These are phyloP conservation scores for Melaleuca quinquenervia DNA, from an alignment of 345 rosid genomes.

Conservation along the genomic window DNA sequence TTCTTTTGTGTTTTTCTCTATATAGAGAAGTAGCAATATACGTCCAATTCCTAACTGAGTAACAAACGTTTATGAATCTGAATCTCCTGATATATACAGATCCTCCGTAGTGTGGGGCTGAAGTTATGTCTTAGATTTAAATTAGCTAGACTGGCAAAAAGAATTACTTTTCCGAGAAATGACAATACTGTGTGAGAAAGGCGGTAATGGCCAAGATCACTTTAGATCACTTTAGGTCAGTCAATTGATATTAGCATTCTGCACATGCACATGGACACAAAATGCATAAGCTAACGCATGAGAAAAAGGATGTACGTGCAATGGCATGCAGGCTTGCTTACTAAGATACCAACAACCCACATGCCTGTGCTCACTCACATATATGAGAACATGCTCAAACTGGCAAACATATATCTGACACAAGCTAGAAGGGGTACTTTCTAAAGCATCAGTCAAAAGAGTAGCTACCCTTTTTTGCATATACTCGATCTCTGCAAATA, in stretches of 20 bases:
- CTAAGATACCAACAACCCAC: background rate
- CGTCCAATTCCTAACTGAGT: background rate
- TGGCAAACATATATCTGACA: background rate
- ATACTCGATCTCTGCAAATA: slow-evolving; percentile 82
- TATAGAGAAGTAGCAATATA: background rate
- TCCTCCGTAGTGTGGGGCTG: background rate
- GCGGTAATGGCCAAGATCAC: background rate
- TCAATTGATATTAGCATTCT: background rate
- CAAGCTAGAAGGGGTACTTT: background rate
- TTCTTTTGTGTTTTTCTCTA: background rate
- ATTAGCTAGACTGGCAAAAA: background rate
- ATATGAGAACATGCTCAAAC: background rate
- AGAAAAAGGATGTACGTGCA: background rate
- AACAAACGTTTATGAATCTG: background rate
- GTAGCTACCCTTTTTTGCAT: slow-evolving; percentile 83
- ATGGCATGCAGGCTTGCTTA: background rate
- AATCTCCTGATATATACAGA: background rate
- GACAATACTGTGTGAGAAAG: background rate
- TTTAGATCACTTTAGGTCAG: background rate
- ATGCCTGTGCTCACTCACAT: background rate
- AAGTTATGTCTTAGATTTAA: background rate
- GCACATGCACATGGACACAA: background rate
- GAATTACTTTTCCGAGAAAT: background rate
- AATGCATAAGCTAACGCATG: background rate
- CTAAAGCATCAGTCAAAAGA: background rate